These are phyloP conservation scores for Dentipellis sp. DNA, from an alignment of 768 basidiomycete species.

Conservation along the genomic window DNA sequence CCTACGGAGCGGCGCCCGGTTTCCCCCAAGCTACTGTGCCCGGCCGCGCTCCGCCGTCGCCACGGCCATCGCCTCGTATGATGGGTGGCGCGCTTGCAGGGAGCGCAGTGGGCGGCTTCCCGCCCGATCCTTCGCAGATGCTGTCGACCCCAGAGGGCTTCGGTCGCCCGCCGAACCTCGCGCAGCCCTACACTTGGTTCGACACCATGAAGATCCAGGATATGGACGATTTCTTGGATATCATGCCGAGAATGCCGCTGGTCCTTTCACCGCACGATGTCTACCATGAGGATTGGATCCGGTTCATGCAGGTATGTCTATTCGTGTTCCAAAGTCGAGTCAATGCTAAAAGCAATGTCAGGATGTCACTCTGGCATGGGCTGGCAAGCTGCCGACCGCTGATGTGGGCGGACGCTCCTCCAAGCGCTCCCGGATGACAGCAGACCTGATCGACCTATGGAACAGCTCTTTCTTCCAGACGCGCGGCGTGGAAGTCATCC, in stretches of 20 bases:
- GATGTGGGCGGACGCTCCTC: constrained; percentile 35
- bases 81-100: not conserved
- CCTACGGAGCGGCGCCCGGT: constrained; percentile 11
- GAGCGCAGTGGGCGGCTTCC: not conserved
- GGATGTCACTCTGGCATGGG: constrained; percentile 73
- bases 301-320: constrained; percentile 60
- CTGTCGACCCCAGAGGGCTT: constrained; percentile 58
- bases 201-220: constrained; percentile 63
- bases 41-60: constrained; percentile 8
- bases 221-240: constrained; percentile 65
- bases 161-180: constrained; percentile 59
- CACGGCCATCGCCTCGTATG: constrained; percentile 6
- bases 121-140: constrained; percentile 15
- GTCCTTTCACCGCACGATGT: constrained; percentile 72
- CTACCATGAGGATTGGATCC: constrained; percentile 68
- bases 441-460: constrained; percentile 76
- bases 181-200: constrained; percentile 61
- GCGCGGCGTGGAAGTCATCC: constrained; percentile 68
- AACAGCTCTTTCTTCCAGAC: constrained; percentile 65
- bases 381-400: constrained; percentile 59
- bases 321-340: not conserved
- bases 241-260: constrained; percentile 61
- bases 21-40: constrained; percentile 3
- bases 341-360: constrained; percentile 18
- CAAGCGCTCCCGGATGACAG: constrained; percentile 48